These are phyloP conservation scores for Gentiana dahurica DNA, from an alignment of 257 asterid species.

Conservation along the genomic window DNA sequence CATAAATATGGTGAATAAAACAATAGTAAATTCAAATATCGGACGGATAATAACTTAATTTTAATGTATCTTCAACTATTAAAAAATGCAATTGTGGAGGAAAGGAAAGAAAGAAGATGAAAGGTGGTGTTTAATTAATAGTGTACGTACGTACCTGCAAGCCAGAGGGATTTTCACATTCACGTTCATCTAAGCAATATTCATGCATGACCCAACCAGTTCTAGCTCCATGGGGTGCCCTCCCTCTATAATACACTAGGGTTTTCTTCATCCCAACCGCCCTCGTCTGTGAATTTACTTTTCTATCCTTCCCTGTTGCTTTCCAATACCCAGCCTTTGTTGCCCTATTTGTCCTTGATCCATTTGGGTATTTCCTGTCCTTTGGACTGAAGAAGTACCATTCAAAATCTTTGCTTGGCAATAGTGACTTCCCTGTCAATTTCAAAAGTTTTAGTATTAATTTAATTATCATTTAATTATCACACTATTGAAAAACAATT, in stretches of 20 bases:
- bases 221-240: conserved; percentile 97
- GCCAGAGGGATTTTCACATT: conserved; percentile 64
- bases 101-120: not conserved
- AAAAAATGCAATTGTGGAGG: not conserved
- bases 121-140: not conserved
- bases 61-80: not conserved
- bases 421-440: conserved; percentile 62
- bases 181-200: conserved; percentile 87
- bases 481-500: conserved; percentile 1
- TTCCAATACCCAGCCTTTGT: conserved; percentile 97
- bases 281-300: conserved; percentile 68
- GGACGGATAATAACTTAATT: not conserved
- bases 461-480: not conserved
- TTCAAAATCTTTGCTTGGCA: conserved; percentile 97
- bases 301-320: conserved; percentile 96
- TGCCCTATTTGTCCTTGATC: conserved; percentile 93
- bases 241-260: conserved; percentile 87
- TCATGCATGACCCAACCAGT: conserved; percentile 99
- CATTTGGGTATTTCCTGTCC: conserved; percentile 94
- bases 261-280: conserved; percentile 97
- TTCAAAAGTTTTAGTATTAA: no score
- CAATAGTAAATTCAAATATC: no score
- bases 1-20: no score
- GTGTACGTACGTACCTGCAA: conserved; percentile 40
- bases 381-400: conserved; percentile 98